Evolutionary conservation across 345 rosid genomes (phyloP), one percentile per base, ranked within the genome.

Genomic region (Eucalyptus caleyi): DNA sequence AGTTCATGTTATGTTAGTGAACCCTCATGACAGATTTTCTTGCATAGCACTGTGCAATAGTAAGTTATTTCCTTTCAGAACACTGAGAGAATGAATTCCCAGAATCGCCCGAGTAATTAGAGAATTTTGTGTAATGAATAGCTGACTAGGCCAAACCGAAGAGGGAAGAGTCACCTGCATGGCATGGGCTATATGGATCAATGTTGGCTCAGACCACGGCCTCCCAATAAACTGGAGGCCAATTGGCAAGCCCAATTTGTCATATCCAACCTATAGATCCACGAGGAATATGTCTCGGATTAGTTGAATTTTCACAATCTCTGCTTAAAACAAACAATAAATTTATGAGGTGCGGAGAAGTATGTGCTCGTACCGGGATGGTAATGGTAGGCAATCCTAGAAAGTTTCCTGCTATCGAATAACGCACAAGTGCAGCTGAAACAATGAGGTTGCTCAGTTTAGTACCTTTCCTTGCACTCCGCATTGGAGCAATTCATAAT

Each of bases 161-260:
- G 72, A 87, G 54, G n/a, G 13, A 32, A 21, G 23, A n/a, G 65
- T 18, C 60, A 94, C 98, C 98, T 96, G 96, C 93, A 94, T 91
- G 80, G 97, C 95, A 85, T 47, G 92, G 65, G 96, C 96, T 83
- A 95, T 86, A 27, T 93, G 96, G 89, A 96, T 90, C 72, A 96
- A 83, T 21, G 95, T 95, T 26, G 97, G 65, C 65, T 96, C 98
- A 42, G 96, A 95, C 98, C 98, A 96, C 50, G 98, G 98, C 91
- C 88, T 94, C 89, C 98, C 98, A 7, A 94, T 95, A 77, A 96
- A 94, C 72, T 96, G 98, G 54, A 96, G 94, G 47, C 98, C 96
- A 50, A 95, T 94, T 10, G 98, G 98, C 92, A 96, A 87, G 10
- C 96, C 96, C 45, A 83, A 91, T 53, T 89, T 89, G 89, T 96